Evolutionary conservation across 2,329 filamentous ascomycete species (phyloP).

Genomic region (Diaporthe ampelina): DNA sequence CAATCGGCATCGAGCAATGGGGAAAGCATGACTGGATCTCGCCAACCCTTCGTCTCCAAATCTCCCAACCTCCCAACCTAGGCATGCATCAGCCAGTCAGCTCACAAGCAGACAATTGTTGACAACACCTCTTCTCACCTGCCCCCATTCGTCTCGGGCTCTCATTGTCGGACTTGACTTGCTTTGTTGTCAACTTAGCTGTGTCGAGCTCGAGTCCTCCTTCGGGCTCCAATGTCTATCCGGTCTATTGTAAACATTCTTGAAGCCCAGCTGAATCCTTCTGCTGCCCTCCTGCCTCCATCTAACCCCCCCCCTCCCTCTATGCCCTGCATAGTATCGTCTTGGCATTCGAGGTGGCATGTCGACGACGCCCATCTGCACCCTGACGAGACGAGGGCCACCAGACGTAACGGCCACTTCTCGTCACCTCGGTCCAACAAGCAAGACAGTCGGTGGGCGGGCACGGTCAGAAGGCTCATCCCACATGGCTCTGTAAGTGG

Average conservation of each 20-base stretch:
- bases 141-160: neutral
- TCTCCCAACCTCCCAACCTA: neutral
- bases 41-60: neutral
- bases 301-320: neutral
- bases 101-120: neutral
- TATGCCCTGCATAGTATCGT: neutral
- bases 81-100: slow-evolving; percentile 1
- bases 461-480: slow-evolving; percentile 16
- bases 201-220: neutral
- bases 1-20: neutral
- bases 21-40: slow-evolving; percentile 3
- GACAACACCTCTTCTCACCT: slow-evolving; percentile 15
- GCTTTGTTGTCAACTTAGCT: neutral
- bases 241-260: neutral
- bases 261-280: neutral
- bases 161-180: neutral
- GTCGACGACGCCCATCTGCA: slow-evolving; percentile 8
- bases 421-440: neutral
- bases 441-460: neutral
- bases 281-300: neutral
- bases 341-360: slow-evolving; percentile 1
- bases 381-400: neutral
- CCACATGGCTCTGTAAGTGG: slow-evolving; percentile 16
- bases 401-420: neutral
- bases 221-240: neutral